phyloP scores from a whole-genome alignment of 192 early-diverging fungal genomes.

The Martensiomyces pterosporus region DNA sequence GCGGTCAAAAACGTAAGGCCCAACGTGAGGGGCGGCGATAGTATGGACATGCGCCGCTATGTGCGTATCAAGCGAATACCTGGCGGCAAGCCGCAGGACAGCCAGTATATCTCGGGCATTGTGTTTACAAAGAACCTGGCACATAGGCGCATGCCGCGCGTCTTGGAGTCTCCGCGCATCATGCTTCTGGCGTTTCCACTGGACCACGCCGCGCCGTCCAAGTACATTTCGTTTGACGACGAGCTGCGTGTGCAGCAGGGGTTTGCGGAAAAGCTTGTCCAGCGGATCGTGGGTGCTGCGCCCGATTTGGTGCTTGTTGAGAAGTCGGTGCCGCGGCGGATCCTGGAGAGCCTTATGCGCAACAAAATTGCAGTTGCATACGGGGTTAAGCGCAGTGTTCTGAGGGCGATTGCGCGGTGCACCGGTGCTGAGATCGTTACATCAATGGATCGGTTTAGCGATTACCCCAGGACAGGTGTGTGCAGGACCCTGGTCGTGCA shows the following conservation, averaged over 20 bases:
- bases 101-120: slow-evolving; percentile 81
- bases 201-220: slow-evolving; percentile 72
- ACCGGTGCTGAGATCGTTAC: slow-evolving; percentile 79
- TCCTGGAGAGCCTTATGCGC: slow-evolving; percentile 77
- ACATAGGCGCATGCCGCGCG: slow-evolving; percentile 83
- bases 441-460: slow-evolving; percentile 76
- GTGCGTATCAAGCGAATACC: slow-evolving; percentile 96
- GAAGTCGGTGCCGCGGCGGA: slow-evolving; percentile 77
- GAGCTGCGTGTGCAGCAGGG: slow-evolving; percentile 81
- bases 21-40: slow-evolving; percentile 70
- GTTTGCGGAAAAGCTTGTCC: slow-evolving; percentile 73
- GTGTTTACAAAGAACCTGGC: slow-evolving; percentile 93
- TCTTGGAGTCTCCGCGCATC: slow-evolving; percentile 67
- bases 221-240: slow-evolving; percentile 76
- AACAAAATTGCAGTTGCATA: slow-evolving; percentile 75
- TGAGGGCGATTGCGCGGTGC: slow-evolving; percentile 80
- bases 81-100: slow-evolving; percentile 73
- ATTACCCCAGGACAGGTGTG: slow-evolving; percentile 68
- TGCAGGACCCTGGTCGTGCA: slow-evolving; percentile 75
- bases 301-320: slow-evolving; percentile 81
- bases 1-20: slow-evolving; percentile 41
- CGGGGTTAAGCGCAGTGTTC: slow-evolving; percentile 83
- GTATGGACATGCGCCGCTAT: slow-evolving; percentile 83
- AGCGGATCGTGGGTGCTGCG: slow-evolving; percentile 68
- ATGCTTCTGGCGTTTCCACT: slow-evolving; percentile 84